Evolutionary conservation across 148 eudicot genomes (phyloP), one percentile per base, ranked within the genome.

Genomic region (Diospyros kaki): DNA sequence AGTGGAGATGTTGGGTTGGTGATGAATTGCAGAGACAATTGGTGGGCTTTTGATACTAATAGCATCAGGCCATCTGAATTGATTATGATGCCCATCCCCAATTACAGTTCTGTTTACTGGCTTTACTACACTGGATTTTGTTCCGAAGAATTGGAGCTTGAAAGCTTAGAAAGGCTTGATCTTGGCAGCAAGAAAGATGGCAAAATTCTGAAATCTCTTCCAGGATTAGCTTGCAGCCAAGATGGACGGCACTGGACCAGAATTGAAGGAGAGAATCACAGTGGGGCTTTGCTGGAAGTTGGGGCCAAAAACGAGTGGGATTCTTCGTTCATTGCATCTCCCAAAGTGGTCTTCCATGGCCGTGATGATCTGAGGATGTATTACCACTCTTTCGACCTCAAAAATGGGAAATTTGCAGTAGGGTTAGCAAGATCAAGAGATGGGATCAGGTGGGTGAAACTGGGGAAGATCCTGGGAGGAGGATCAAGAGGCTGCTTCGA

Each of bases 161-260:
- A 45, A 70, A 15, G 41, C 38, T 2, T 7, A 39, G 7, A 9
- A 14, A 10, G 28, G 28, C 28, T 28, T 40, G 41, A 18, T 2
- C 13, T 48, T 50, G 71, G n/a, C 50, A 58, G 9, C n/a, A 68
- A 15, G 70, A 68, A 58, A 9, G 60, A 2, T 10, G 60, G 71
- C 12, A 81, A 77, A 63, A 74, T 81, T 58, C 75, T 53, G 5
- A 85, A 70, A 78, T 89, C 96, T 28, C 81, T 89, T 73, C 98
- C 98, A 13, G 98, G 98, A 41, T 84, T 93, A 71, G 98, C 98
- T 4, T 86, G 87, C 76, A 93, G 98, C 52, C 96, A 93, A 84
- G 98, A 93, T 82, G 98, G 96, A 58, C 85, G 96, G 76, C 84
- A 91, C 68, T 93, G 96, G 98, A 93, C 98, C 58, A 84, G 92